Evolutionary conservation across 2,329 filamentous ascomycete species (phyloP).

Genomic region (Ophiostoma quercus): DNA sequence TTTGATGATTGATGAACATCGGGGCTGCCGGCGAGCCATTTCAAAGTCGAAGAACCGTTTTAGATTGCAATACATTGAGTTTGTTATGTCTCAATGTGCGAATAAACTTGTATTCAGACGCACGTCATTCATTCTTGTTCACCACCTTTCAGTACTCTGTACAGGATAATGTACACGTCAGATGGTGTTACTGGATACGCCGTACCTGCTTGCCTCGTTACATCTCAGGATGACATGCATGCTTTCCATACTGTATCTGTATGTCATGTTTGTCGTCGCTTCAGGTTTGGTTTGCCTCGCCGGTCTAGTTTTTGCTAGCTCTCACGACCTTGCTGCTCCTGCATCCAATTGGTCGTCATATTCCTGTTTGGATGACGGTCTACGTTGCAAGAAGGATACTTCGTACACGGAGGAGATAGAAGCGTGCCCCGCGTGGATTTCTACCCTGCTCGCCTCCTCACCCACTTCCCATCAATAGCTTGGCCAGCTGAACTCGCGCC

Average conservation of each 20-base stretch:
- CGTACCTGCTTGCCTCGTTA: constrained; percentile 1
- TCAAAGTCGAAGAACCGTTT: constrained; percentile 4
- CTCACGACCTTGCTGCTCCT: not conserved
- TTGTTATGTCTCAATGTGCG: no score
- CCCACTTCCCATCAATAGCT: not conserved
- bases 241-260: not conserved
- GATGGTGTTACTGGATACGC: not conserved
- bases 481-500: constrained; percentile 10
- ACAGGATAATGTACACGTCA: not conserved
- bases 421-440: constrained; percentile 1
- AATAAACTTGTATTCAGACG: not conserved
- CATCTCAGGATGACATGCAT: constrained; percentile 1
- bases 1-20: not conserved
- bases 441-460: not conserved
- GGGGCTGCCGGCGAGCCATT: constrained; percentile 11
- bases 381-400: no score
- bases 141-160: not conserved
- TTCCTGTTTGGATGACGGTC: not conserved
- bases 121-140: not conserved
- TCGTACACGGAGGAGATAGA: no score
- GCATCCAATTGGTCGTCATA: not conserved
- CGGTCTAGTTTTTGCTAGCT: not conserved
- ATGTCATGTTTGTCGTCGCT: not conserved
- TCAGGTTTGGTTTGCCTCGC: not conserved
- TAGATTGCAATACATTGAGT: not conserved